phyloP scores from a whole-genome alignment of 2,329 filamentous ascomycete species.

The Aspergillus japonicus region DNA sequence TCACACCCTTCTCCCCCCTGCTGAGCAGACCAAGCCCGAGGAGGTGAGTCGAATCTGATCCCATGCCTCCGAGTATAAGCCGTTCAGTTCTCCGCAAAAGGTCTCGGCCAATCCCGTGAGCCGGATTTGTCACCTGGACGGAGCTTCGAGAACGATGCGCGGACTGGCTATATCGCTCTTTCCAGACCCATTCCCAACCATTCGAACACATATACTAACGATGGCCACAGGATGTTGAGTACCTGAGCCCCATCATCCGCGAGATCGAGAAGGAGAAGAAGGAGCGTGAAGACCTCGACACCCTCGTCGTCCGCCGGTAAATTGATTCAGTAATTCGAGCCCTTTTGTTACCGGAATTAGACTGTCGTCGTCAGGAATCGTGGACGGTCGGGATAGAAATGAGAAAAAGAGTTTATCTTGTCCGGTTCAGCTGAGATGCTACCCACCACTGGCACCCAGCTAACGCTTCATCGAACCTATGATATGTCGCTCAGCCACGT shows the following conservation, averaged over 20 bases:
- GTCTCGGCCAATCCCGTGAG: slow-evolving; percentile 36
- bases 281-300: slow-evolving; percentile 68
- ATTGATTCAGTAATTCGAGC: slow-evolving; percentile 20
- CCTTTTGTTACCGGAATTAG: slow-evolving; percentile 24
- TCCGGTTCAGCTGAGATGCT: slow-evolving; percentile 16
- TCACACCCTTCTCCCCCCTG: slow-evolving; percentile 63
- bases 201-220: slow-evolving; percentile 2
- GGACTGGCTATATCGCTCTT: neutral
- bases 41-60: slow-evolving; percentile 53
- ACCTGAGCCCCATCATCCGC: slow-evolving; percentile 66
- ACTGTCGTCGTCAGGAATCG: slow-evolving; percentile 12
- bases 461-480: slow-evolving; percentile 24
- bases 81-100: slow-evolving; percentile 27
- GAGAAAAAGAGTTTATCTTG: slow-evolving; percentile 23
- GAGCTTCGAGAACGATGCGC: slow-evolving; percentile 5
- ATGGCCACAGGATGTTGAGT: slow-evolving; percentile 58
- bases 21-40: slow-evolving; percentile 66
- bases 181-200: neutral
- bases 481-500: slow-evolving; percentile 28
- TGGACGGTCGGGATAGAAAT: slow-evolving; percentile 21
- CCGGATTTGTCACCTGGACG: slow-evolving; percentile 35
- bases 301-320: slow-evolving; percentile 58
- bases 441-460: slow-evolving; percentile 20
- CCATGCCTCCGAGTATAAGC: slow-evolving; percentile 13
- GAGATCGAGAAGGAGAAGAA: slow-evolving; percentile 66